A percentile compares a stretch with the other conserved stretches of the same genome.
Conservation (phyloP, 2,329 filamentous ascomycete genomes). For the Fusarium metavorans region DNA sequence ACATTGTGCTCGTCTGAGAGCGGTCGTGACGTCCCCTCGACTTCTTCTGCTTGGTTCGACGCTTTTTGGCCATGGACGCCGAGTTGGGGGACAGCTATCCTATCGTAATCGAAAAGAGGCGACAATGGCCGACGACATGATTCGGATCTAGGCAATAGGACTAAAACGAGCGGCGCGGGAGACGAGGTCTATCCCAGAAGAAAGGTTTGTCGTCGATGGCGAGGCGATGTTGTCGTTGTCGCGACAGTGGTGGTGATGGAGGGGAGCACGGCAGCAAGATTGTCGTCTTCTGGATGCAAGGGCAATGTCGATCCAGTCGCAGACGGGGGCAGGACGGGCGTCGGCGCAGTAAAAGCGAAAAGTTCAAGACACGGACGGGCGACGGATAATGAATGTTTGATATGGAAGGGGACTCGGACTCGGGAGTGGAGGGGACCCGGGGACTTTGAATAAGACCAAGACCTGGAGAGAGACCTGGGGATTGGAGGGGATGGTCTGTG, state of each 20-base stretch:
- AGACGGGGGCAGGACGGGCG: neutral
- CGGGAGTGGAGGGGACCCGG: slow-evolving; percentile 25
- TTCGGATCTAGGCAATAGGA: slow-evolving; percentile 24
- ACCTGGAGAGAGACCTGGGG: slow-evolving; percentile 29
- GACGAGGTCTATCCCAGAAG: slow-evolving; percentile 10
- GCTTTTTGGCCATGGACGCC: slow-evolving; percentile 52
- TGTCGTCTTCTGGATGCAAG: neutral
- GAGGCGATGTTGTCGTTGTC: neutral
- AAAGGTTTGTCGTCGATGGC: slow-evolving; percentile 3
- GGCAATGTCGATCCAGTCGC: neutral
- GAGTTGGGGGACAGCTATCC: slow-evolving; percentile 32
- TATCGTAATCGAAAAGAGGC: slow-evolving; percentile 36
- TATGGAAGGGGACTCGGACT: slow-evolving; percentile 6
- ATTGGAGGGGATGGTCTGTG: slow-evolving; percentile 34
- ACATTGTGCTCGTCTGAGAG: slow-evolving; percentile 47
- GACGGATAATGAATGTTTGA: slow-evolving; percentile 21
- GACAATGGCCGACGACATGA: slow-evolving; percentile 38
- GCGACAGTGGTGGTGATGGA: neutral
- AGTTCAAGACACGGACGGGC: slow-evolving; percentile 3
- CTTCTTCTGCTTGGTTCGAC: slow-evolving; percentile 46
- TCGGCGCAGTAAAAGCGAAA: neutral
- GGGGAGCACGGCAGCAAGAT: neutral
- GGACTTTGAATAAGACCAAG: slow-evolving; percentile 19
- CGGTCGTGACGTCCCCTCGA: slow-evolving; percentile 38
- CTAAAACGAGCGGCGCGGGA: slow-evolving; percentile 34